These are phyloP conservation scores for Cydonia oblonga DNA, from an alignment of 331 rosid species.

Conservation along the genomic window DNA sequence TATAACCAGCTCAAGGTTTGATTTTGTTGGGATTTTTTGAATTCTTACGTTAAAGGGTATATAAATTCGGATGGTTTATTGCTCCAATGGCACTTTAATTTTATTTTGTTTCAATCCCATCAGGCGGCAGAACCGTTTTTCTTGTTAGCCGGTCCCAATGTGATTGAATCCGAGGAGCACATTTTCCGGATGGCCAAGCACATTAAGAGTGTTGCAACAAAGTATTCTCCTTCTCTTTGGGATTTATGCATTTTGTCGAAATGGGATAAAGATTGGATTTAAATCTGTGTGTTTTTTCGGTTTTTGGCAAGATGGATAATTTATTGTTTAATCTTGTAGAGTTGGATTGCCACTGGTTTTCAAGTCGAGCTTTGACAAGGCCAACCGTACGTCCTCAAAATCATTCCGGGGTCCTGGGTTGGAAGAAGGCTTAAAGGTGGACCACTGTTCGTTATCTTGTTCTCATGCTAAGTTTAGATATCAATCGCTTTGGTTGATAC, in stretches of 20 bases:
- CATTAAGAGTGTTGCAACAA: conserved; percentile 52
- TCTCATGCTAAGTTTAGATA: background rate
- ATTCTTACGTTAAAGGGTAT: background rate
- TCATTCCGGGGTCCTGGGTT: conserved; percentile 97
- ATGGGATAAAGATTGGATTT: background rate
- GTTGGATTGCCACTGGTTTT: conserved; percentile 85
- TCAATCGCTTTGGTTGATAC: background rate
- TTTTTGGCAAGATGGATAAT: conserved; percentile 1
- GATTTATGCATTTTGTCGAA: background rate
- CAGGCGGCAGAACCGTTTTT: conserved; percentile 82
- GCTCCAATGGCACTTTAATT: background rate
- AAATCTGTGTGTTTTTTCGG: background rate
- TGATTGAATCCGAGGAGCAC: conserved; percentile 90
- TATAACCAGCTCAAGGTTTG: conserved; percentile 45
- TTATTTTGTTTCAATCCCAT: conserved; percentile 6
- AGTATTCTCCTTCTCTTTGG: conserved; percentile 34
- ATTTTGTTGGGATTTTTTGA: background rate
- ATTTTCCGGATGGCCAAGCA: conserved; percentile 66
- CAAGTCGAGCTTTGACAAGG: conserved; percentile 96
- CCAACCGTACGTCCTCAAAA: conserved; percentile 90
- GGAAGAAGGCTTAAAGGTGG: conserved; percentile 82
- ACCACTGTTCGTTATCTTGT: background rate
- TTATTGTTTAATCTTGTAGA: conserved; percentile 35
- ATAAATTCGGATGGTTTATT: background rate
- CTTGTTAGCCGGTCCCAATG: conserved; percentile 87